A percentile compares a stretch with the other conserved stretches of the same genome.
Conservation (phyloP, 1,284 basidiomycete genomes). For the Cutaneotrichosporon sp. region DNA sequence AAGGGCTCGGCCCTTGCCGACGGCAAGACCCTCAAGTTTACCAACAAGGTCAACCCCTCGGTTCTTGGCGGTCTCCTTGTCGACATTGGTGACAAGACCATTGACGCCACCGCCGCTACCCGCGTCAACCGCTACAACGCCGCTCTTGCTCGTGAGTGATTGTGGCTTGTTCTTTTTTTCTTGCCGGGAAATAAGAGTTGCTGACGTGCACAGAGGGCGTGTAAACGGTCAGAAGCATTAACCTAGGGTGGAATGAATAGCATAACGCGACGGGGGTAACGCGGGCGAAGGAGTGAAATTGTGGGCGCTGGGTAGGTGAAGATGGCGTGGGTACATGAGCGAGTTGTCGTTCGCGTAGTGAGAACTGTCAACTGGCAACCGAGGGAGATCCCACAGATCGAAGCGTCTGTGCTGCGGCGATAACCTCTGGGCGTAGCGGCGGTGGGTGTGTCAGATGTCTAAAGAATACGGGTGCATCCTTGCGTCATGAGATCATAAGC, state of each 20-base stretch:
- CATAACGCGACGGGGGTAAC: conserved; percentile 17
- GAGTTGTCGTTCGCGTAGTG: no score
- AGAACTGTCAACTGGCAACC: no score
- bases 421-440: no score
- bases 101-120: conserved; percentile 85
- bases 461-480: no score
- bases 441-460: no score
- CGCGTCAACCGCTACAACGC: conserved; percentile 93
- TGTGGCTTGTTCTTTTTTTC: not conserved
- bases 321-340: not conserved
- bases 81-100: conserved; percentile 97
- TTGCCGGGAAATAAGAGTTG: not conserved
- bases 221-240: conserved; percentile 31
- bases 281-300: not conserved
- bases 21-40: conserved; percentile 80
- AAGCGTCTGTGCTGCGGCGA: no score
- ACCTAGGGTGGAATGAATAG: conserved; percentile 27
- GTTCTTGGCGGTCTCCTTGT: conserved; percentile 87
- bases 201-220: conserved; percentile 37
- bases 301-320: not conserved
- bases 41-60: conserved; percentile 88
- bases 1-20: conserved; percentile 80
- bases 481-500: no score
- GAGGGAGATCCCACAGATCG: no score
- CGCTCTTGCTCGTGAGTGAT: conserved; percentile 67